A percentile compares a stretch with the other conserved stretches of the same genome.
Evolutionary conservation across 2,329 filamentous ascomycete genomes (phyloP).

Genomic region (Fusarium multiceps): DNA sequence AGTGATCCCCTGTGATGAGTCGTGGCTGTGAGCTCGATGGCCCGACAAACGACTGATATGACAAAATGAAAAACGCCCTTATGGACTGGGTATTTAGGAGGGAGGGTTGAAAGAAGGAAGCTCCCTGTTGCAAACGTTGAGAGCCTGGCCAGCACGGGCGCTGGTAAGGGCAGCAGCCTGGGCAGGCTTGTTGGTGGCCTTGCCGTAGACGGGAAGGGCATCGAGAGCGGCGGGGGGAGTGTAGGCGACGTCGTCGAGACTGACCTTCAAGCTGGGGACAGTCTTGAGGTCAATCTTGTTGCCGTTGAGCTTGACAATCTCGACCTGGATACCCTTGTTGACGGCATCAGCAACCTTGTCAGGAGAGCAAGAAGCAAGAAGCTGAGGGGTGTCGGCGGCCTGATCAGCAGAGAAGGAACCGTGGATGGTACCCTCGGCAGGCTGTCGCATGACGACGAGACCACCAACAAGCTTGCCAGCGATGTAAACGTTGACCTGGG

Average conservation of each 20-base stretch:
- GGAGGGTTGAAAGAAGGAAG: conserved; percentile 36
- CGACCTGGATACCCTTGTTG: conserved; percentile 46
- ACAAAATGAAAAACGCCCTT: conserved; percentile 24
- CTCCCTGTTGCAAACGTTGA: conserved; percentile 34
- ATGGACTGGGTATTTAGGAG: conserved; percentile 22
- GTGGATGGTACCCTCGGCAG: conserved; percentile 47
- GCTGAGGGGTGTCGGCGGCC: conserved; percentile 71
- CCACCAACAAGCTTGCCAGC: conserved; percentile 49
- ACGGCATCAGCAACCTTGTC: conserved; percentile 45
- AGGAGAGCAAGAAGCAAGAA: conserved; percentile 52
- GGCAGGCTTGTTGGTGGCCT: conserved; percentile 30
- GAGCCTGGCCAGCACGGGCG: conserved; percentile 32
- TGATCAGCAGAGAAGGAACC: conserved; percentile 60
- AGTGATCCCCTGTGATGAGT: conserved; percentile 33
- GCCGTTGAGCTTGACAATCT: conserved; percentile 53
- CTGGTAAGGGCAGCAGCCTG: conserved; percentile 34
- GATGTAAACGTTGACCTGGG: conserved; percentile 51
- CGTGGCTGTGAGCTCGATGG: neutral
- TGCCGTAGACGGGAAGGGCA: conserved; percentile 47
- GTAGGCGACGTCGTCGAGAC: conserved; percentile 45
- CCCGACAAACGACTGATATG: neutral
- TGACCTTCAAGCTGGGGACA: conserved; percentile 52
- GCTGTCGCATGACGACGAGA: conserved; percentile 53
- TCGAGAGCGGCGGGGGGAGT: conserved; percentile 41
- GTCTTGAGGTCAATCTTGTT: conserved; percentile 51